phyloP scores from a whole-genome alignment of 306 rosid genomes.

The Arachis hypogaea region DNA sequence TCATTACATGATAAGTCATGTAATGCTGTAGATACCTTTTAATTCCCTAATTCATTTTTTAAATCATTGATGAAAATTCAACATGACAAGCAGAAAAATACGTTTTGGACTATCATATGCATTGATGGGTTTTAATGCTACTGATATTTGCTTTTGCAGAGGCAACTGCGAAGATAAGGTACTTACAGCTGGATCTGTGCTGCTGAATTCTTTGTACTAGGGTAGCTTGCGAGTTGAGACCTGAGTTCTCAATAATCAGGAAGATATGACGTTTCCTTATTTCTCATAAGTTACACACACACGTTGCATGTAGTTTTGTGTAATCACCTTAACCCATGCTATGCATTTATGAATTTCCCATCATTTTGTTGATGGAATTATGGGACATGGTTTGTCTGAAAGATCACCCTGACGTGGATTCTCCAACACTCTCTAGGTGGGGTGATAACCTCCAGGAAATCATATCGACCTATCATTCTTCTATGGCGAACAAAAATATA shows the following conservation, averaged over 20 bases:
- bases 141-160: constrained; percentile 54
- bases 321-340: no score
- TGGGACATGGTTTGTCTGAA: no score
- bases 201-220: constrained; percentile 27
- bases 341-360: no score
- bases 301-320: background rate
- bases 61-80: background rate
- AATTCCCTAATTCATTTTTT: background rate
- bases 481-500: no score
- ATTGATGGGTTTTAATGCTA: constrained; percentile 33
- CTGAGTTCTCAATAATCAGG: constrained; percentile 26
- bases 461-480: no score
- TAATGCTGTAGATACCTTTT: background rate
- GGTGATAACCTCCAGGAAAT: no score
- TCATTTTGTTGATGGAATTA: no score
- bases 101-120: constrained; percentile 15
- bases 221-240: constrained; percentile 15
- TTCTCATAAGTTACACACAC: no score
- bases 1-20: constrained; percentile 8
- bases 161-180: constrained; percentile 61
- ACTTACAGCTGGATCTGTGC: constrained; percentile 17
- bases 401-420: no score
- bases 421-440: no score
- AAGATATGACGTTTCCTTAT: constrained; percentile 1
- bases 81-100: background rate